A percentile compares a stretch with the other conserved stretches of the same genome.
Evolutionary conservation across 2,329 filamentous ascomycete species (phyloP).

Genomic region (Fusarium sp.): DNA sequence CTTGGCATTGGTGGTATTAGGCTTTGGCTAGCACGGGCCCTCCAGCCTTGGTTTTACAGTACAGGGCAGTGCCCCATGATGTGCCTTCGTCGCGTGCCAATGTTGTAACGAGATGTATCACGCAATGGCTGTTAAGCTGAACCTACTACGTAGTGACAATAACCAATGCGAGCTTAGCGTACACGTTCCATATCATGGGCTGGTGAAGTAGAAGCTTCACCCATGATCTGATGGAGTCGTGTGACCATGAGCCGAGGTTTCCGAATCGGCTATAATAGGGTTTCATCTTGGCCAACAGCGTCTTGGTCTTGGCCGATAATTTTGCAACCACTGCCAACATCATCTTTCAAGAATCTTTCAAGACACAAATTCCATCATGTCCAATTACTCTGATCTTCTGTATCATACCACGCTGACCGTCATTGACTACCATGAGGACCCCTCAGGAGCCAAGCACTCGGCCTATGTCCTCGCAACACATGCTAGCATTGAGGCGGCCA

Average conservation of each 20-base stretch:
- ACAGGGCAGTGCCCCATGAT: background rate
- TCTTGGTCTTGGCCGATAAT: background rate
- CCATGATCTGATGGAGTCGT: background rate
- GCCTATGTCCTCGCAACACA: constrained; percentile 55
- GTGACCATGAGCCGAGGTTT: background rate
- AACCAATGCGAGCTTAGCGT: no score
- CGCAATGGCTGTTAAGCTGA: background rate
- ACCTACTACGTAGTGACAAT: background rate
- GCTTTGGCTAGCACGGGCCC: background rate
- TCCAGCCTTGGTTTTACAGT: background rate
- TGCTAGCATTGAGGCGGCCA: constrained; percentile 51
- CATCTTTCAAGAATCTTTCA: background rate
- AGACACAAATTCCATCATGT: background rate
- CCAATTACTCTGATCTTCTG: constrained; percentile 43
- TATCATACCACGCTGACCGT: constrained; percentile 54
- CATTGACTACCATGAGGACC: constrained; percentile 42
- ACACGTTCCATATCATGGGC: background rate
- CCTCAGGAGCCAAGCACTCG: constrained; percentile 43
- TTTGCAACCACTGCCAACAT: background rate
- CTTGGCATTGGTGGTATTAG: background rate
- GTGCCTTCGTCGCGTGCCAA: background rate
- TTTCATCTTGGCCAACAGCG: background rate
- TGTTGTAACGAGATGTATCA: background rate
- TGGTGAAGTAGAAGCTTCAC: background rate
- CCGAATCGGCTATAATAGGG: background rate